Evolutionary conservation across 805 yeast genomes (phyloP).

Genomic region (Pichia nakasei): DNA sequence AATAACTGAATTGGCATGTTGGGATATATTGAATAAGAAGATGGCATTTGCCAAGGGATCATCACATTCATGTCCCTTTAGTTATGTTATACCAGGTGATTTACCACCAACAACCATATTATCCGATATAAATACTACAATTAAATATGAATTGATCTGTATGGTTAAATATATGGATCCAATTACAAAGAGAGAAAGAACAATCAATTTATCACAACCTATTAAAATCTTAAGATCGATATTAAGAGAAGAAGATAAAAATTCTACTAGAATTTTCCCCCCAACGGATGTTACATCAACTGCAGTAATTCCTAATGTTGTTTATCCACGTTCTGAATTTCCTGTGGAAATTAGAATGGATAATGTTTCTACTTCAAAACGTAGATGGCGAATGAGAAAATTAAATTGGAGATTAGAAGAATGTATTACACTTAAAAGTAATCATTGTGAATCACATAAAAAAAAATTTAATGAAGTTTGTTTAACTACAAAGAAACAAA

Average conservation of each 20-base stretch:
- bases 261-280: constrained; percentile 86
- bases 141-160: constrained; percentile 74
- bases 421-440: constrained; percentile 49
- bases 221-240: constrained; percentile 70
- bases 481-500: constrained; percentile 29
- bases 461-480: constrained; percentile 39
- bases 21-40: constrained; percentile 70
- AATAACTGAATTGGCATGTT: constrained; percentile 60
- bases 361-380: constrained; percentile 48
- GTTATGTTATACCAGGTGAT: constrained; percentile 80
- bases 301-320: constrained; percentile 80
- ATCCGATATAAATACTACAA: constrained; percentile 36
- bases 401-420: constrained; percentile 87
- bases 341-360: constrained; percentile 78
- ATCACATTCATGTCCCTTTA: constrained; percentile 83
- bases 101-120: constrained; percentile 79
- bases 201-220: constrained; percentile 47
- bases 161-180: constrained; percentile 34
- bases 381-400: constrained; percentile 90
- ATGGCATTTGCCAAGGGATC: constrained; percentile 52
- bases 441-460: constrained; percentile 51
- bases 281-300: constrained; percentile 88
- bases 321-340: constrained; percentile 80
- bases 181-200: constrained; percentile 24
- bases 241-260: constrained; percentile 72